A percentile compares a stretch with the other conserved stretches of the same genome.
phyloP scores from a whole-genome alignment of 2,329 filamentous ascomycete genomes.

The Trichoderma sp. region DNA sequence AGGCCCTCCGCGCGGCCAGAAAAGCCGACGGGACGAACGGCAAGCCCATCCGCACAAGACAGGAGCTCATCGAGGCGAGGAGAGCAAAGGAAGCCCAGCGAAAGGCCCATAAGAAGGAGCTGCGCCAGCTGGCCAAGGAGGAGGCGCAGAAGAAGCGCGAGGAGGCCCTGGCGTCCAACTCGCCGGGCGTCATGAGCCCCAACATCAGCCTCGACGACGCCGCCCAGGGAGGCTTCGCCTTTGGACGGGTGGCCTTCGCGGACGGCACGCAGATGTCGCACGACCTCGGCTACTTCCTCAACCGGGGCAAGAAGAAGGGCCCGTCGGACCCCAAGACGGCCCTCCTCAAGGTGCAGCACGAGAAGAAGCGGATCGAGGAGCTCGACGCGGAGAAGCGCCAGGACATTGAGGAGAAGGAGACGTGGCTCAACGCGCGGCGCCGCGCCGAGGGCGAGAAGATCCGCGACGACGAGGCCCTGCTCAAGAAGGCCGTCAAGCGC shows the following conservation, averaged over 20 bases:
- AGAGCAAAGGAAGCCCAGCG: conserved; percentile 84
- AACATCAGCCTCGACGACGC: conserved; percentile 55
- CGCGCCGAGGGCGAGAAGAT: conserved; percentile 88
- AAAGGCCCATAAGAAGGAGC: conserved; percentile 85
- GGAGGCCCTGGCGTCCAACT: conserved; percentile 64
- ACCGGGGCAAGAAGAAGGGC: conserved; percentile 68
- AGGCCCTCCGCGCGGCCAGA: conserved; percentile 78
- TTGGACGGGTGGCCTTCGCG: conserved; percentile 86
- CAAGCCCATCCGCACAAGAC: conserved; percentile 74
- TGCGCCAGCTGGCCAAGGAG: conserved; percentile 73
- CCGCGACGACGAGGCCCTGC: conserved; percentile 77
- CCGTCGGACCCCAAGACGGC: conserved; percentile 83
- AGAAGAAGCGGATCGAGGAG: conserved; percentile 74
- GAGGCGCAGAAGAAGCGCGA: conserved; percentile 73
- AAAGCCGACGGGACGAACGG: conserved; percentile 86
- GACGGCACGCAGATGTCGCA: conserved; percentile 82
- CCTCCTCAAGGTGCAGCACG: conserved; percentile 82
- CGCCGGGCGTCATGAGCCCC: conserved; percentile 61
- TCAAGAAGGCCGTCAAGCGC: conserved; percentile 94
- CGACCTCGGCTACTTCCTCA: conserved; percentile 63
- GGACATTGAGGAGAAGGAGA: conserved; percentile 89
- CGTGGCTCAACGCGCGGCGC: conserved; percentile 89
- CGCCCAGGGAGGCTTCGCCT: conserved; percentile 71
- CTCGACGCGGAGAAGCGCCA: conserved; percentile 80
- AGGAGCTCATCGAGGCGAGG: conserved; percentile 88